phyloP scores from a whole-genome alignment of 129 eudicot species.

The Ambrosia artemisiifolia region DNA sequence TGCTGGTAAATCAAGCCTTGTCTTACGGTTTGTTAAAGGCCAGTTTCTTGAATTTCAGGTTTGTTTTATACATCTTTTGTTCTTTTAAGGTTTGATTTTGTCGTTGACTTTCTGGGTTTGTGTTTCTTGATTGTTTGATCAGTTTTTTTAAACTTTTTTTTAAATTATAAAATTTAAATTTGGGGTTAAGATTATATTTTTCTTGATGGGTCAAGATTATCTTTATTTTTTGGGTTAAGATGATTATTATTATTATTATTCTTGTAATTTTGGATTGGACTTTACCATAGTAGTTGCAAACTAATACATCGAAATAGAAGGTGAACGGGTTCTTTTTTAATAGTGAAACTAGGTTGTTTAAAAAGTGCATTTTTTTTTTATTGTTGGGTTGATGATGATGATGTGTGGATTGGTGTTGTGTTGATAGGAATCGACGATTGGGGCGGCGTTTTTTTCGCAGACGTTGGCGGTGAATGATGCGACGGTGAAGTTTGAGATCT shows the following conservation, averaged over 20 bases:
- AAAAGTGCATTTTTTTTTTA: too few relatives aligned
- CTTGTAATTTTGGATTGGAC: too few relatives aligned
- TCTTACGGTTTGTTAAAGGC: constrained; percentile 92
- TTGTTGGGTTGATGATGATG: constrained; percentile 6
- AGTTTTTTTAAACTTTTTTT: not conserved
- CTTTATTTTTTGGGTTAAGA: too few relatives aligned
- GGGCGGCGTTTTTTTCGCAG: constrained; percentile 98
- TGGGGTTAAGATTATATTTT: too few relatives aligned
- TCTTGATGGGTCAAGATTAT: too few relatives aligned
- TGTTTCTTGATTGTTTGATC: constrained; percentile 3
- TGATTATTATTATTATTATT: too few relatives aligned
- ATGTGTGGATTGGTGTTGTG: not conserved
- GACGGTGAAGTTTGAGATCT: constrained; percentile 93
- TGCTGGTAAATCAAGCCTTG: constrained; percentile 97
- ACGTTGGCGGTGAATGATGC: constrained; percentile 82
- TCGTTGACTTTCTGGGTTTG: constrained; percentile 28
- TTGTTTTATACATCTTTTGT: not conserved
- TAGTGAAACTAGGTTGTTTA: too few relatives aligned
- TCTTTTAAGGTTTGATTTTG: not conserved
- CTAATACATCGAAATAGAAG: too few relatives aligned
- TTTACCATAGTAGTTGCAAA: too few relatives aligned
- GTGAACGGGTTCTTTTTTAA: too few relatives aligned
- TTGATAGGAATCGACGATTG: constrained; percentile 91
- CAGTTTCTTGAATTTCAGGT: constrained; percentile 98
- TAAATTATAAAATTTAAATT: too few relatives aligned